Evolutionary conservation across 352 stramenopile species (phyloP), one percentile per base, ranked within the genome.

Genomic region (Phytophthora idaei): DNA sequence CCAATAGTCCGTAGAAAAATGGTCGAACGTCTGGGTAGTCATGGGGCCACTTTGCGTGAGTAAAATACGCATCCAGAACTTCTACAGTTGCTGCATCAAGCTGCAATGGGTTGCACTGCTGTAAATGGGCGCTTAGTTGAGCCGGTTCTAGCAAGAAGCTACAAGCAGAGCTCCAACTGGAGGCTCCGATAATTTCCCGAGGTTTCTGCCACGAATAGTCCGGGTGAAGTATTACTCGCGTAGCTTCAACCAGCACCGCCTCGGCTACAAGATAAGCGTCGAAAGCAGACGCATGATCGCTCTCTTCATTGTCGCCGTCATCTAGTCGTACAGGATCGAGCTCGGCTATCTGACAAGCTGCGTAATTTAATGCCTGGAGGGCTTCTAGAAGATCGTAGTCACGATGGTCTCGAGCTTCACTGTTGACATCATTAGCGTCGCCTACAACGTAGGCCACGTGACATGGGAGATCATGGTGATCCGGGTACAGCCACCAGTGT

Each of bases 191-290:
- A 1, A 80, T 89, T 34, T 80, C 67, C 14, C 78, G 60, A 12
- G 82, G 82, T 14, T 69, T 61, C 12, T 67, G 64, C 81, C 81
- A 89, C 10, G 44, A 27, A 7, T 57, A n/a, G 2, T 78, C 67
- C 3, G 78, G 76, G 11, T 85, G 60, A 2, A 89, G 57, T 7
- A 90, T n/a, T 4, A 89, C 69, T 1, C 67, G 62, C 4, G 60
- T 72, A 11, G 67, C 76, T 44, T 91, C 80, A 9, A 91, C 68
- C 7, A 91, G 59, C 4, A 91, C 57, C 1, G 83, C 83, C 56
- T 91, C 83, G 11, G 65, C 72, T 34, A 89, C 78, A 11, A 91
- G 61, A 53, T 89, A 91, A 15, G 71, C 61, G 15, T 91, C 83
- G 37, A 91, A 89, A n/a, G 61, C 71, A 28, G 69, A 62, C 31